These are phyloP conservation scores for Debaryomycetaceae sp. DNA, from an alignment of 1,139 yeast genomes.

Conservation along the genomic window DNA sequence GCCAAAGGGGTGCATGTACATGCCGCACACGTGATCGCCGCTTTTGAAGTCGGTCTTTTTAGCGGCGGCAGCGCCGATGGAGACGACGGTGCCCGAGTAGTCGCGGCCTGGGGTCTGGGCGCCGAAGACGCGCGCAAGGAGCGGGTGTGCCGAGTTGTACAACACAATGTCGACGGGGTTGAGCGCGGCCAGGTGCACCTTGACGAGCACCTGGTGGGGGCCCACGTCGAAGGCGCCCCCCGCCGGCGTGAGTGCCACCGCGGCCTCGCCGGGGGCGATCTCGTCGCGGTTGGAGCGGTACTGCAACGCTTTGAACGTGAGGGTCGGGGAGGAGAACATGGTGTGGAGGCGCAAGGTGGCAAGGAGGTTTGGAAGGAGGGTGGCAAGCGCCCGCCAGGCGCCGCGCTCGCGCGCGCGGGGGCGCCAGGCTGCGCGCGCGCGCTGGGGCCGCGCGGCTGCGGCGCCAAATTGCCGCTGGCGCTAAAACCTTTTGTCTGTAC, in stretches of 20 bases:
- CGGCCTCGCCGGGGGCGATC: conserved; percentile 11
- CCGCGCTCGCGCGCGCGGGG: too few species aligned
- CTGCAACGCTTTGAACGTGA: conserved; percentile 15
- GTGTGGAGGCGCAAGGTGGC: too few species aligned
- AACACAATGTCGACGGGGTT: conserved; percentile 67
- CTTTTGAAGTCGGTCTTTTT: conserved; percentile 30
- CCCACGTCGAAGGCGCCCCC: conserved; percentile 32
- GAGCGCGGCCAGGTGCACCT: conserved; percentile 54
- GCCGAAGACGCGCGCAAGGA: conserved; percentile 27
- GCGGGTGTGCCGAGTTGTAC: conserved; percentile 29
- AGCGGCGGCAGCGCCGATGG: conserved; percentile 47
- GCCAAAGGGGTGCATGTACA: conserved; percentile 38
- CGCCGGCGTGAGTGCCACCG: conserved; percentile 18
- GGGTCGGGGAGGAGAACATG: conserved; percentile 14
- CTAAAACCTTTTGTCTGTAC: background rate
- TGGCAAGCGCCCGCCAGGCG: too few species aligned
- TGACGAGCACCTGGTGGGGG: conserved; percentile 48
- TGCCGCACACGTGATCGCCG: conserved; percentile 69
- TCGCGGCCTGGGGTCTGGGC: conserved; percentile 52
- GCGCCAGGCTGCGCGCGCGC: too few species aligned
- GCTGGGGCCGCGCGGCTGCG: too few species aligned
- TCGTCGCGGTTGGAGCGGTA: conserved; percentile 2
- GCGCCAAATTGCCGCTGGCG: background rate
- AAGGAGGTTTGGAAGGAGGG: too few species aligned
- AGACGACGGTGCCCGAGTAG: conserved; percentile 58